Base-by-base conservation (phyloP, 2,329 filamentous ascomycete genomes). In the Lecanicillium sp. region DNA sequence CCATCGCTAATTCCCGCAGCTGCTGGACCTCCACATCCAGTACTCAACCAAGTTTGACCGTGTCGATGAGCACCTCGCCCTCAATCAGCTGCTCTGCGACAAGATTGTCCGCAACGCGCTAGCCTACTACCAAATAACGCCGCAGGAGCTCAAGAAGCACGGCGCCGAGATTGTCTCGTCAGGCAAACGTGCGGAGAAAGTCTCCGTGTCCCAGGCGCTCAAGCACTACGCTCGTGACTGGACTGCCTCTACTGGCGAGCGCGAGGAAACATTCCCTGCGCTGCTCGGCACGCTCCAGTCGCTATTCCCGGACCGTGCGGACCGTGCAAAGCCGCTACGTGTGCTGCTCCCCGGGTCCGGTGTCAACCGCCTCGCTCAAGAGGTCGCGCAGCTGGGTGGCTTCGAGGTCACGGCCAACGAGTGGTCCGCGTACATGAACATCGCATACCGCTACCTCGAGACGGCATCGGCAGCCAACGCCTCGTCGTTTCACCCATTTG, bases 151-250 rank as follows among this genome's bases (percentile, higher is more conserved):
- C 0, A 60, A 72, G 3, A 58, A 62, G 1, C 73, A 70, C 54
- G 57, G 70, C 39, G 63, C 66, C 5, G 58, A 62, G 4, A 61
- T 66, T 0, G 64, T 68, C 2, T 62, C 67, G 1, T 58, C 63
- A 0, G 67, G 67, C 1, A 63, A 61, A 17, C 54, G 57, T 0
- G 67, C 69, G 1, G 76, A 80, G 19, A 68, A 67, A 5, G 65
- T 71, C 2, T 72, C 73, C 27, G 68, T 78, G 0, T 67, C 69
- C 0, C 78, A 81, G 54, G 68, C 74, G 0, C 55, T 81, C 44
- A 81, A 80, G 56, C 77, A 81, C 53, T 74, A 73, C 49, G 74
- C 80, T 3, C 67, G 77, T 5, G 78, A 81, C 55, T 81, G 77
- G 77, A 70, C 77, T 0, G 61, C 60, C 0, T 67, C 73, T 1